Evolutionary conservation across 73 alveolate genomes (phyloP).

Genomic region (Blepharisma japonicum): DNA sequence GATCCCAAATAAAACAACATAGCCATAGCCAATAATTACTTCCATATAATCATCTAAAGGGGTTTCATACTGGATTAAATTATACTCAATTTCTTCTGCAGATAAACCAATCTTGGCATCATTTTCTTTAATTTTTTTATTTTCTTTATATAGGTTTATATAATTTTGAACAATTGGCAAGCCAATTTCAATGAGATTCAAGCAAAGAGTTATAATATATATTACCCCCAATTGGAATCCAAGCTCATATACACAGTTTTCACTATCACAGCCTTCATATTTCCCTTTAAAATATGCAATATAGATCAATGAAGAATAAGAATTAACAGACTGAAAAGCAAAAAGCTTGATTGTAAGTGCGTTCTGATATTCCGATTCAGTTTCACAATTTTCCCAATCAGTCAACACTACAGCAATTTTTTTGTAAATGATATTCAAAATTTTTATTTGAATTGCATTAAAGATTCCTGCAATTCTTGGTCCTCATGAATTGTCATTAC

Average conservation of each 20-base stretch:
- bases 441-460: neutral
- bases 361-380: conserved; percentile 7
- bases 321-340: conserved; percentile 1
- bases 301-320: neutral
- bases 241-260: neutral
- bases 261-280: neutral
- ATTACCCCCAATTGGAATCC: neutral
- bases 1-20: neutral
- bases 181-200: neutral
- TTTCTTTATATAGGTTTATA: neutral
- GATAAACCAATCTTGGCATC: neutral
- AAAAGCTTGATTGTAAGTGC: neutral
- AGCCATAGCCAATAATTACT: conserved; percentile 5
- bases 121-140: neutral
- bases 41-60: conserved; percentile 17
- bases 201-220: neutral
- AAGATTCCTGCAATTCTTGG: conserved; percentile 1
- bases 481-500: neutral
- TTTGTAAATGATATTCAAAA: conserved; percentile 10
- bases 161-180: neutral
- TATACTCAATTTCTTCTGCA: neutral
- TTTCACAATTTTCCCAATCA: conserved; percentile 27
- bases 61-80: neutral
- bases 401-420: neutral
- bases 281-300: conserved; percentile 14